phyloP scores from a whole-genome alignment of 805 yeast species.

The Metschnikowia proteae region DNA sequence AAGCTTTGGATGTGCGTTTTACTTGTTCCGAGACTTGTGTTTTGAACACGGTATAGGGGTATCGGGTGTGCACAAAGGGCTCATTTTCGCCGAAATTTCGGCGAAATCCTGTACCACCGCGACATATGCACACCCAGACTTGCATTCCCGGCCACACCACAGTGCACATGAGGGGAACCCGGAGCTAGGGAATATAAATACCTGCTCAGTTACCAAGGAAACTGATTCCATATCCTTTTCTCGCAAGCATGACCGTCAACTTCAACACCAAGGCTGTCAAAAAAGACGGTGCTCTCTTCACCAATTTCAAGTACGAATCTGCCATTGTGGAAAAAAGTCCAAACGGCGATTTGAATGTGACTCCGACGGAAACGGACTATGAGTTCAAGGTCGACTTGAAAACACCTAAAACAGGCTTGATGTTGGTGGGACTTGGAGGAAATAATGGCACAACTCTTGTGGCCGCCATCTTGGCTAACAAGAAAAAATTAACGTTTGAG shows the following conservation, averaged over 20 bases:
- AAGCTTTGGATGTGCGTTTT: neutral
- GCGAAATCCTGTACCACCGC: slow-evolving; percentile 7
- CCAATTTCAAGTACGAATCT: slow-evolving; percentile 70
- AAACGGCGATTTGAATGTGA: slow-evolving; percentile 56
- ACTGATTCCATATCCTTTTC: neutral
- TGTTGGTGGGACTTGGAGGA: slow-evolving; percentile 95
- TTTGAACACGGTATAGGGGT: neutral
- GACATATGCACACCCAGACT: slow-evolving; percentile 3
- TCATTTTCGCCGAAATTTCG: slow-evolving; percentile 20
- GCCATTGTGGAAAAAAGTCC: slow-evolving; percentile 59
- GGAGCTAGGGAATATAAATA: neutral
- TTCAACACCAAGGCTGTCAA: slow-evolving; percentile 41
- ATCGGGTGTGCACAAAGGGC: slow-evolving; percentile 6
- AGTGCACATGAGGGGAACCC: neutral
- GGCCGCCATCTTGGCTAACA: slow-evolving; percentile 83
- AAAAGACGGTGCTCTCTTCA: slow-evolving; percentile 49
- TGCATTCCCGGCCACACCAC: neutral
- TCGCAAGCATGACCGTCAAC: slow-evolving; percentile 16
- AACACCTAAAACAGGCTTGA: slow-evolving; percentile 80
- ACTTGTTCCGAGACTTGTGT: neutral
- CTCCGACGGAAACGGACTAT: slow-evolving; percentile 68
- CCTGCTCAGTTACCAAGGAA: neutral
- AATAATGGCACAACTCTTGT: slow-evolving; percentile 92
- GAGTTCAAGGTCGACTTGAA: slow-evolving; percentile 81
- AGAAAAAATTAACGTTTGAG: slow-evolving; percentile 69